phyloP scores from a whole-genome alignment of 306 rosid genomes.

The Clitoria ternatea region DNA sequence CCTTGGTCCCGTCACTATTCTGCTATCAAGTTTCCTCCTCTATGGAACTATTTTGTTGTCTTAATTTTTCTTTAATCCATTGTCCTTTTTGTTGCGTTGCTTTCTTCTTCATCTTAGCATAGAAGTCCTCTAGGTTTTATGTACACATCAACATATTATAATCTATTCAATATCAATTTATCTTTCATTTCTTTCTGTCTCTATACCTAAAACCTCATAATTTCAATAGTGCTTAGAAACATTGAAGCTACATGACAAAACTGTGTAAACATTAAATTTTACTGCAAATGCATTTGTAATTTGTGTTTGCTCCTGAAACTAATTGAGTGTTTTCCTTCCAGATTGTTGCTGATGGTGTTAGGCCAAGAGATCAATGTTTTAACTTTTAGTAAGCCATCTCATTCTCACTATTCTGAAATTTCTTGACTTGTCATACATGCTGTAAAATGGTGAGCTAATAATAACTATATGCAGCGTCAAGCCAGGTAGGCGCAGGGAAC shows the following conservation, averaged over 20 bases:
- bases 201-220: too few species aligned
- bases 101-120: too few species aligned
- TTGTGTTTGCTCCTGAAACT: constrained; percentile 4
- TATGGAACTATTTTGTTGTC: too few species aligned
- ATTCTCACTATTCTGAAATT: constrained; percentile 16
- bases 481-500: constrained; percentile 39
- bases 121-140: too few species aligned
- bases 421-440: constrained; percentile 10
- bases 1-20: too few species aligned
- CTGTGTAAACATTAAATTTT: constrained; percentile 10
- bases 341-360: constrained; percentile 50
- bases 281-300: constrained; percentile 14
- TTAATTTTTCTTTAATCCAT: too few species aligned
- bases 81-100: too few species aligned
- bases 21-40: too few species aligned
- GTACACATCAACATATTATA: too few species aligned
- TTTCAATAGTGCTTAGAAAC: constrained; percentile 19
- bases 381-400: constrained; percentile 45
- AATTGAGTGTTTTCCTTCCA: constrained; percentile 29
- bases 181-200: too few species aligned
- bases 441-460: constrained; percentile 26
- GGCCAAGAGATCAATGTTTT: constrained; percentile 63
- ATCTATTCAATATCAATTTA: too few species aligned
- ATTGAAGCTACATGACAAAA: constrained; percentile 10
- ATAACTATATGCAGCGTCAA: constrained; percentile 51